Evolutionary conservation across 75 land plant genomes (phyloP), one percentile per base, ranked within the genome.

Genomic region (Azolla pinnata): DNA sequence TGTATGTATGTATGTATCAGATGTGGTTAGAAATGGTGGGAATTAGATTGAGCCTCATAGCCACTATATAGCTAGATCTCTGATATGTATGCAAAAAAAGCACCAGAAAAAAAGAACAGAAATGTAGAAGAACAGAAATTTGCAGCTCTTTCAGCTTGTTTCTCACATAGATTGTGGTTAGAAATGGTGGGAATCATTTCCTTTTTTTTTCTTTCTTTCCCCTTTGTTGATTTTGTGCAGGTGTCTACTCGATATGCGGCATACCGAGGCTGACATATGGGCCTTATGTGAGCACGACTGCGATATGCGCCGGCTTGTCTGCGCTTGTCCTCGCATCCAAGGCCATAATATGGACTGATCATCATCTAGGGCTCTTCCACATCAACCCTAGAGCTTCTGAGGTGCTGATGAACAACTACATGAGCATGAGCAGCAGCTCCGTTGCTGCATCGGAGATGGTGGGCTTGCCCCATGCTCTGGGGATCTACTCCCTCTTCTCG

Each of bases 231-330:
- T 4, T 4, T 3, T 46, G n/a, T 4, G 7, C 81, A 91, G 97
- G 85, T 82, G 88, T 80, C 12, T 91, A 87, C 70, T 72, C 77
- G 2, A 18, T 87, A 19, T 91, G 86, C 57, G 91, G 90, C 59
- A 65, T 59, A 1, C 88, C 83, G 0, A 79, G 81, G 29, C 68
- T 86, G 26, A 84, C 79, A 0, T 74, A 84, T 28, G 85, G 97
- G 2, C 88, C 88, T 4, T 91, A 91, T 60, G 70, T 91, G 57
- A 82, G 81, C 38, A 79, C 73, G 0, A 74, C 79, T 7, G 58
- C 75, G 4, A 50, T 87, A 0, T 84, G 66, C 32, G 81, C 86
- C 1, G 19, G 81, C 14, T 44, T 58, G 35, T 87, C 88, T 3
- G 67, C 81, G 17, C 14, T 46, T 23, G 21, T 46, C 23, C 49